Conservation (phyloP, 164 flowering plant genomes). For the Malania oleifera region DNA sequence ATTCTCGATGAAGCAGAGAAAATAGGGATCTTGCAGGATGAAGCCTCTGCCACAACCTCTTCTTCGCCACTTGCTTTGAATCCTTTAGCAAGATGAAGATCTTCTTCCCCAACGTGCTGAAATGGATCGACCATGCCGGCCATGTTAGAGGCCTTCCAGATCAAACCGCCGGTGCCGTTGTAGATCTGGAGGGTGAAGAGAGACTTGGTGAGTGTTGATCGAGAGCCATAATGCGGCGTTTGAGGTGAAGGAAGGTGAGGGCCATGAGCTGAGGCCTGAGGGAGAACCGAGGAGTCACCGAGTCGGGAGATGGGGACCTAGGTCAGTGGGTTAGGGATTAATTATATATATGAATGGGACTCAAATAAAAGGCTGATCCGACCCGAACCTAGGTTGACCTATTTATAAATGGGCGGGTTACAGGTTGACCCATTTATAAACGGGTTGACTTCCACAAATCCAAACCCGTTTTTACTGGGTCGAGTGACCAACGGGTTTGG, state of each 20-base stretch:
- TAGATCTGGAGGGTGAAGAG: conserved; percentile 65
- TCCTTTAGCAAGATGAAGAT: conserved; percentile 76
- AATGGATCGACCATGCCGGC: conserved; percentile 72
- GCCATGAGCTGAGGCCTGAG: no score
- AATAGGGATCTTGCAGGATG: conserved; percentile 54
- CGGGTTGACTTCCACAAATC: no score
- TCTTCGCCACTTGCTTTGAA: conserved; percentile 80
- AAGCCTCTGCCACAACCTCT: conserved; percentile 73
- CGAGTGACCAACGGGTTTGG: no score
- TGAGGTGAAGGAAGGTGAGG: conserved; percentile 4
- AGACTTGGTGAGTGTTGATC: conserved; percentile 48
- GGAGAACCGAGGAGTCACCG: no score
- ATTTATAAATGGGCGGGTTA: no score
- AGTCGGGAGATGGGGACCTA: no score
- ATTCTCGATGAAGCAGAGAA: conserved; percentile 58
- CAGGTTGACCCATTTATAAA: no score
- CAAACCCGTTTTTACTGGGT: no score
- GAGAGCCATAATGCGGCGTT: conserved; percentile 67
- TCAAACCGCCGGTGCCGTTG: conserved; percentile 70
- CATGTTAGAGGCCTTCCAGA: conserved; percentile 64
- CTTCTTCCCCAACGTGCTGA: conserved; percentile 61
- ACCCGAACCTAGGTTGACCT: no score
- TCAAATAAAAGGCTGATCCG: no score
- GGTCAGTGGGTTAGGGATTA: no score
- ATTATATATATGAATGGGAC: no score